These are phyloP conservation scores for Erodium texanum DNA, from an alignment of 441 rosid species.

Conservation along the genomic window DNA sequence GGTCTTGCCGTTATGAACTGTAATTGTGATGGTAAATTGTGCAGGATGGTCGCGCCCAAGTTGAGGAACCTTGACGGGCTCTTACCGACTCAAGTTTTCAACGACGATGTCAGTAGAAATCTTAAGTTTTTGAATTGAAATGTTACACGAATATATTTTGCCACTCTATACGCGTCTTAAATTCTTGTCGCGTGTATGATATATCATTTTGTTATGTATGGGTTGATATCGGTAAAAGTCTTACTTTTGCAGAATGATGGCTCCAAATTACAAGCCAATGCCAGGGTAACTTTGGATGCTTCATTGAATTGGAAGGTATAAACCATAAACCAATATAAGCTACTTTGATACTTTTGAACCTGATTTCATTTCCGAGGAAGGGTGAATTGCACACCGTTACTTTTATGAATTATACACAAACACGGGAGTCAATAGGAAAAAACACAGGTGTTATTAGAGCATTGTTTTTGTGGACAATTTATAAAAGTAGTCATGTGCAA, in stretches of 20 bases:
- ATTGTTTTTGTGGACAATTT: no score
- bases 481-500: no score
- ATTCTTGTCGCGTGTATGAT: no score
- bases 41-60: conserved; percentile 68
- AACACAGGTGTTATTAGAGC: no score
- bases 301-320: conserved; percentile 3
- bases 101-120: conserved; percentile 37
- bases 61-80: conserved; percentile 44
- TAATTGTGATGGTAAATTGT: conserved; percentile 8
- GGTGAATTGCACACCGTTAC: no score
- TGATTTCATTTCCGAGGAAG: no score
- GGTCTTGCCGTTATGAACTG: not conserved
- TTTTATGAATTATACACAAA: no score
- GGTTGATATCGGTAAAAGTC: no score
- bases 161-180: no score
- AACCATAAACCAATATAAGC: not conserved
- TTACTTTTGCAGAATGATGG: not conserved
- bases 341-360: no score
- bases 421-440: no score
- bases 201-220: no score
- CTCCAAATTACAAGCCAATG: not conserved
- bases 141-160: not conserved
- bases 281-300: not conserved
- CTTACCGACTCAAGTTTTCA: conserved; percentile 50
- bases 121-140: not conserved